Base-by-base conservation (phyloP, 2,329 filamentous ascomycete genomes). In the Botrytis squamosa region DNA sequence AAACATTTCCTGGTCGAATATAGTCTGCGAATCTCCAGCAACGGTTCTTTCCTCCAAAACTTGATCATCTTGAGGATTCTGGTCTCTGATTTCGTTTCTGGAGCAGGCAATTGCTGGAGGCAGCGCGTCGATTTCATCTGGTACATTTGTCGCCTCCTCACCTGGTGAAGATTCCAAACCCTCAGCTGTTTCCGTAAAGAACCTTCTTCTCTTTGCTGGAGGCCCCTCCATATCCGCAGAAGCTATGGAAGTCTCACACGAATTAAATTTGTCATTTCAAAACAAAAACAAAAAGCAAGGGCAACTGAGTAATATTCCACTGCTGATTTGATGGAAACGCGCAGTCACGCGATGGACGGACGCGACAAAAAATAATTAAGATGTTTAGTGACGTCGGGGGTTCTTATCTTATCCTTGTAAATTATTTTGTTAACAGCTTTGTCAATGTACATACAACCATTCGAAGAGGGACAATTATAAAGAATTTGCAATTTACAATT, bases 1-100 rank as follows among this genome's bases (percentile, higher is more conserved):
- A 72, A 92, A 90, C 0, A 84, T 85, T 46, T 84, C 84, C 73
- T 85, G 83, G 76, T 91, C 88, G 75, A 92, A 92, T 9, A 73
- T 76, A 29, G 74, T 75, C 36, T 70, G 72, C 40, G 67, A 29
- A 60, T 73, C 74, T 42, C 80, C 78, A 52, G 36, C 46, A 42
- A 33, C 25, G 62, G 36, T 8, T 6, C 52, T 36, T 14, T 38
- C 65, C 46, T 62, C 52, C 29, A 65, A 22, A 9, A 55, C 42
- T 52, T 63, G 33, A 22, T 20, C 65, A 49, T 74, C 20, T 49
- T 73, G 46, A 33, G 38, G 29, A 71, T 75, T 46, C 44, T 59
- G 12, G 55, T 67, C 29, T 59, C 36, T n/a, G 42, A 18, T 55
- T 36, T 29, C 44, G 33, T 52, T 68, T 44, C 49, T 25, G 33